Evolutionary conservation across 164 flowering plant species (phyloP).

Genomic region (Hamamelis virginiana): DNA sequence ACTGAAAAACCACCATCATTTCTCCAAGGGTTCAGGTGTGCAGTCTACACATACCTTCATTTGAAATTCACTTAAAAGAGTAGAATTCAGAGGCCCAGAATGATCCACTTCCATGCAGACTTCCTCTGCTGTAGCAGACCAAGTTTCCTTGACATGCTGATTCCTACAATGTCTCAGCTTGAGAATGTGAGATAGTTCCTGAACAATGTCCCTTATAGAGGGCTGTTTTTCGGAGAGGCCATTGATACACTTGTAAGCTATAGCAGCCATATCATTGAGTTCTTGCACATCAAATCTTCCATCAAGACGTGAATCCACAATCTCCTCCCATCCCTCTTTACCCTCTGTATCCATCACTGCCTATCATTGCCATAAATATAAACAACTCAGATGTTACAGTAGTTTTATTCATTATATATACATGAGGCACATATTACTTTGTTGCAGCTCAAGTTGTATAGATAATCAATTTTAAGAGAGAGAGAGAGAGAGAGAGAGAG

Average conservation of each 20-base stretch:
- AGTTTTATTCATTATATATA: neutral
- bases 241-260: constrained; percentile 65
- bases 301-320: constrained; percentile 54
- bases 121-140: constrained; percentile 34
- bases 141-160: constrained; percentile 24
- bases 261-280: constrained; percentile 53
- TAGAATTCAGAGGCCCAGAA: constrained; percentile 22
- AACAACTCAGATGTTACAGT: neutral
- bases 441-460: neutral
- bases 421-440: neutral
- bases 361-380: constrained; percentile 23
- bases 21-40: constrained; percentile 27
- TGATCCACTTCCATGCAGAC: constrained; percentile 37
- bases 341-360: constrained; percentile 57
- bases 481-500: neutral
- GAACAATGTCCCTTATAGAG: constrained; percentile 62
- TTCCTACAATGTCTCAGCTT: constrained; percentile 35
- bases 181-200: constrained; percentile 38
- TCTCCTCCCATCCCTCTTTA: constrained; percentile 67
- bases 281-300: constrained; percentile 48
- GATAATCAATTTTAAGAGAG: neutral
- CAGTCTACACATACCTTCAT: constrained; percentile 40
- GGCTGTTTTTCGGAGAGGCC: constrained; percentile 43
- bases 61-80: constrained; percentile 14
- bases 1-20: neutral